Percentiles rank a stretch among this genome's conserved stretches.
These are phyloP conservation scores for Yueomyces sp. DNA, from an alignment of 1,139 yeast species.

Conservation along the genomic window DNA sequence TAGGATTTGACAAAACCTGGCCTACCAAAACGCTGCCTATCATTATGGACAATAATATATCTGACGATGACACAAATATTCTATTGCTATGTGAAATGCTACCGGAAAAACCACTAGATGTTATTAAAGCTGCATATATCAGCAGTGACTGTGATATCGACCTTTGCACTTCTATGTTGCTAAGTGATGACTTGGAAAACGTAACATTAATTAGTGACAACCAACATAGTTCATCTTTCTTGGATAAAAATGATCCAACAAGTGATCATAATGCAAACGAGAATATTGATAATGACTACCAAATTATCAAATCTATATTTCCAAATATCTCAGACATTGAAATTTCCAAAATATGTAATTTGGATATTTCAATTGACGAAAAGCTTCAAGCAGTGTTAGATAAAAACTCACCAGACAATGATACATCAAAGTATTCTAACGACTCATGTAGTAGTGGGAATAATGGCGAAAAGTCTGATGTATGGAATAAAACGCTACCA, in stretches of 20 bases:
- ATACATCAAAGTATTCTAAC: not conserved
- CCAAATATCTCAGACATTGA: too few relatives aligned
- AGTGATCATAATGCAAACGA: not conserved
- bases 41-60: too few relatives aligned
- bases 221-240: not conserved
- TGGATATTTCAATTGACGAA: too few relatives aligned
- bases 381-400: too few relatives aligned
- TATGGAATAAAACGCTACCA: slow-evolving; percentile 4
- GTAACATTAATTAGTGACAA: not conserved
- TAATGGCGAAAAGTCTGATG: slow-evolving; percentile 4
- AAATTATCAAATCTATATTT: not conserved
- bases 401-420: not conserved
- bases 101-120: too few relatives aligned
- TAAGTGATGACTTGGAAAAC: slow-evolving; percentile 7
- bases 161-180: slow-evolving; percentile 15
- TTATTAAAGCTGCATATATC: slow-evolving; percentile 5
- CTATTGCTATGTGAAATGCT: too few relatives aligned
- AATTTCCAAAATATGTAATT: too few relatives aligned
- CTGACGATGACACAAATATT: too few relatives aligned
- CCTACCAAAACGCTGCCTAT: too few relatives aligned
- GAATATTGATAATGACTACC: not conserved
- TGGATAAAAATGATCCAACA: not conserved
- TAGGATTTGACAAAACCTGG: too few relatives aligned
- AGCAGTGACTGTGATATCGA: slow-evolving; percentile 14
- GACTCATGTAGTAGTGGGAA: not conserved